These are phyloP conservation scores for Magnusiomyces suaveolens DNA, from an alignment of 1,139 yeast species.

Conservation along the genomic window DNA sequence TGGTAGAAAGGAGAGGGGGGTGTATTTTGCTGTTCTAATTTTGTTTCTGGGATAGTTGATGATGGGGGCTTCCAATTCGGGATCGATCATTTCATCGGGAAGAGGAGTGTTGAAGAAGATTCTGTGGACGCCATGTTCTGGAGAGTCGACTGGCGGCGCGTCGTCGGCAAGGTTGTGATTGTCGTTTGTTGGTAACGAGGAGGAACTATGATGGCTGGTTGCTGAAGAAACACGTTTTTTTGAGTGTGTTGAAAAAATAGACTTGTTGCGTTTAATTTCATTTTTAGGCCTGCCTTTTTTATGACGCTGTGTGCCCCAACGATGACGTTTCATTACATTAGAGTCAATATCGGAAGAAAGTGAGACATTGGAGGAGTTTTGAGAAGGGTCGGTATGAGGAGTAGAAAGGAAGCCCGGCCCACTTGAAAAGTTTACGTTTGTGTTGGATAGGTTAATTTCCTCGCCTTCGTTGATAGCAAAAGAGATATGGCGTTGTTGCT, in stretches of 20 bases:
- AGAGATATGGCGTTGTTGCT: slow-evolving; percentile 14
- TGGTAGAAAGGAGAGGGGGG: slow-evolving; percentile 80
- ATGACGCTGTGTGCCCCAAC: slow-evolving; percentile 88
- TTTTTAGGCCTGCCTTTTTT: slow-evolving; percentile 57
- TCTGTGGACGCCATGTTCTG: slow-evolving; percentile 41
- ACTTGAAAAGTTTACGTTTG: not conserved
- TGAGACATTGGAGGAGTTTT: not conserved
- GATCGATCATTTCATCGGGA: slow-evolving; percentile 52
- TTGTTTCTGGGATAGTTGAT: slow-evolving; percentile 62
- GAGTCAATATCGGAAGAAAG: slow-evolving; percentile 14
- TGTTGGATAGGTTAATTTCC: not conserved
- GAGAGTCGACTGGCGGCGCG: slow-evolving; percentile 53
- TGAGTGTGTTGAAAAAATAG: slow-evolving; percentile 17
- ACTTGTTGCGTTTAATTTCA: slow-evolving; percentile 24
- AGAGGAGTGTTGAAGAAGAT: slow-evolving; percentile 56
- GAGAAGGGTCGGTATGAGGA: slow-evolving; percentile 1
- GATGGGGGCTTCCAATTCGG: slow-evolving; percentile 36
- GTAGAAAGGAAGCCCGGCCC: not conserved
- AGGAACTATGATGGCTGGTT: not conserved
- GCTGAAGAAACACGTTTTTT: not conserved
- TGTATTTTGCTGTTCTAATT: slow-evolving; percentile 86
- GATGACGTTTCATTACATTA: slow-evolving; percentile 53
- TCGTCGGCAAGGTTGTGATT: not conserved
- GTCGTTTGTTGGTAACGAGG: slow-evolving; percentile 53
- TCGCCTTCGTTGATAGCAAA: slow-evolving; percentile 10